These are phyloP conservation scores for Fusarium avenaceum DNA, from an alignment of 2,329 filamentous ascomycete genomes.

Conservation along the genomic window DNA sequence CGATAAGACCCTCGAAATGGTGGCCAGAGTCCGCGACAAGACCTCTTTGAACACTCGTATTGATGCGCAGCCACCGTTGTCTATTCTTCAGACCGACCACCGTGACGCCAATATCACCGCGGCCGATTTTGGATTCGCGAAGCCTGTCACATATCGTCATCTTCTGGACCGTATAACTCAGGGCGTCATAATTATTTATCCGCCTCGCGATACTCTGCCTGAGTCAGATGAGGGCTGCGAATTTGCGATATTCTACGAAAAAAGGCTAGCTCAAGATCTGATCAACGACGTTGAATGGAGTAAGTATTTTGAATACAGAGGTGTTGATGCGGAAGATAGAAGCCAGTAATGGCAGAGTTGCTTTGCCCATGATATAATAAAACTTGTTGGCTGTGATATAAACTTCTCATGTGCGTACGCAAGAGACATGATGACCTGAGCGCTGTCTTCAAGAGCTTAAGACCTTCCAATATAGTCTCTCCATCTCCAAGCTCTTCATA, in stretches of 20 bases:
- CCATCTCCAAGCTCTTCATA: conserved; percentile 26
- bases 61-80: conserved; percentile 55
- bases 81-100: conserved; percentile 54
- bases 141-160: conserved; percentile 52
- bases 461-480: conserved; percentile 36
- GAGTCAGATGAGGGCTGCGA: conserved; percentile 55
- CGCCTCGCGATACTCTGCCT: conserved; percentile 43
- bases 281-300: conserved; percentile 54
- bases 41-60: conserved; percentile 51
- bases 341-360: no score
- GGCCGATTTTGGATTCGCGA: conserved; percentile 56
- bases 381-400: no score
- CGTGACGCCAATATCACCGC: conserved; percentile 50
- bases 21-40: conserved; percentile 57
- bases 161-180: conserved; percentile 50
- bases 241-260: conserved; percentile 55
- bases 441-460: not conserved
- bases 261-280: conserved; percentile 49
- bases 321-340: conserved; percentile 48
- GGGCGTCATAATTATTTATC: conserved; percentile 52
- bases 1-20: conserved; percentile 46
- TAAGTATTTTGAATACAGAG: conserved; percentile 56
- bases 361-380: no score
- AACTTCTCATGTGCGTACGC: no score
- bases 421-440: not conserved